A percentile compares a stretch with the other conserved stretches of the same genome.
Evolutionary conservation across 176 grass and related monocot species (phyloP).

Genomic region (Areca catechu): DNA sequence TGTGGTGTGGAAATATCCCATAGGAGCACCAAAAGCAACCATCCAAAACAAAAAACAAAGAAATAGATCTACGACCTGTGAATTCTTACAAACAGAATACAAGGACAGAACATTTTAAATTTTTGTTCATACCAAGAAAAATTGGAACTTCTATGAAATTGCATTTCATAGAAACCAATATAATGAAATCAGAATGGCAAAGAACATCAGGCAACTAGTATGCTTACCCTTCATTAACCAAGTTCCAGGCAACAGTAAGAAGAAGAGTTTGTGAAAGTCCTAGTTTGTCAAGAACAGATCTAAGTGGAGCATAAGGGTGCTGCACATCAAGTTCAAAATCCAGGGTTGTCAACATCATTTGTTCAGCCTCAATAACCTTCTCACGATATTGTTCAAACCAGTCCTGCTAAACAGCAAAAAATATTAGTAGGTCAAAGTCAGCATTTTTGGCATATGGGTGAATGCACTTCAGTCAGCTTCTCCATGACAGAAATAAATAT

Average conservation of each 20-base stretch:
- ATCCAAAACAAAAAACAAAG: too few species aligned
- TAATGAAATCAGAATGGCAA: constrained; percentile 17
- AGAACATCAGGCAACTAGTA: constrained; percentile 10
- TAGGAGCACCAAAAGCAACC: too few species aligned
- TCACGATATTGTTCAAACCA: constrained; percentile 91
- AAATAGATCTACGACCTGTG: too few species aligned
- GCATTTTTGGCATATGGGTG: too few species aligned
- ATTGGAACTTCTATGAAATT: too few species aligned
- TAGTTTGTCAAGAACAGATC: constrained; percentile 54
- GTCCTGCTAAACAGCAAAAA: constrained; percentile 36
- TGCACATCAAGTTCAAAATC: constrained; percentile 86
- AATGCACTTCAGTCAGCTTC: too few species aligned
- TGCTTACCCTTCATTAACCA: constrained; percentile 81
- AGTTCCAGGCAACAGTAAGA: constrained; percentile 59
- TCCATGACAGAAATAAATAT: too few species aligned
- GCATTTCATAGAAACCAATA: constrained; percentile 4
- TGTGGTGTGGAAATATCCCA: too few species aligned
- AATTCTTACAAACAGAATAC: too few species aligned
- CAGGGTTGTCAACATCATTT: constrained; percentile 84
- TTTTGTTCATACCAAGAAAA: too few species aligned
- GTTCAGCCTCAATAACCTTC: constrained; percentile 55
- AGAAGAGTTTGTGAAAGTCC: constrained; percentile 57
- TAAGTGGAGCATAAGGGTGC: constrained; percentile 72
- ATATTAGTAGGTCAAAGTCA: neutral
- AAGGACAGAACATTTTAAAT: too few species aligned